Base-by-base conservation (phyloP, 441 rosid species). In the Populus tomentosa region DNA sequence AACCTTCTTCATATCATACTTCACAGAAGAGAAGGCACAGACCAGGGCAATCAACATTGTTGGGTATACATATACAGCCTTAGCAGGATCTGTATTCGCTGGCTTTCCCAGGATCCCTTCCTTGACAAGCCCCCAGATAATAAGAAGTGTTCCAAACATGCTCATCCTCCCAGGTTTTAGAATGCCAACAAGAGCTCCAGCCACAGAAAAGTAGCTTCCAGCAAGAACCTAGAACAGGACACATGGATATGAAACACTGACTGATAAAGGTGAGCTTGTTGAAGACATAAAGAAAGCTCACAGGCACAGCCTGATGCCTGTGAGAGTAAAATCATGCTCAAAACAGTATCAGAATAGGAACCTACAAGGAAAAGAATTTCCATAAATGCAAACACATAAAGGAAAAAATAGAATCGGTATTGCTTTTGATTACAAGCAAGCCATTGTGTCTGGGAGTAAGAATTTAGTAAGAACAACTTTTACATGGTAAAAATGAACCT, bases 51-150 rank as follows among this genome's bases (percentile, higher is more conserved):
- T 75, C 82, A 91, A 78, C 89, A 95, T 94, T 10, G 99, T 92
- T 0, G 98, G 99, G 77, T 91, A 95, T 21, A 95, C 97, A 71
- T 89, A 92, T 18, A 95, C 88, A 62, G 92, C 75, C 79, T 66
- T 91, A 7, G 90, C 50, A 73, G 97, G 97, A 82, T 95, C 97
- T 0, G 90, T 82, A 82, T 86, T 91, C 28, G 42, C 86, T 13
- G 95, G 93, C 90, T 93, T 95, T 79, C 92, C 90, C 80, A 92
- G 80, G 75, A 95, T 90, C 72, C 99, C 99, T 83, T 95, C 97
- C 92, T 95, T 94, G 77, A 94, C 92, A 53, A 95, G 97, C 61
- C 99, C 99, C 99, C 98, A 95, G 50, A 91, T 80, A 33, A 95
- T 80, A 36, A 95, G 80, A 50, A 95, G 91, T 0, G 97, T 94